Evolutionary conservation across 345 rosid genomes (phyloP).

Genomic region (Ricinus communis): DNA sequence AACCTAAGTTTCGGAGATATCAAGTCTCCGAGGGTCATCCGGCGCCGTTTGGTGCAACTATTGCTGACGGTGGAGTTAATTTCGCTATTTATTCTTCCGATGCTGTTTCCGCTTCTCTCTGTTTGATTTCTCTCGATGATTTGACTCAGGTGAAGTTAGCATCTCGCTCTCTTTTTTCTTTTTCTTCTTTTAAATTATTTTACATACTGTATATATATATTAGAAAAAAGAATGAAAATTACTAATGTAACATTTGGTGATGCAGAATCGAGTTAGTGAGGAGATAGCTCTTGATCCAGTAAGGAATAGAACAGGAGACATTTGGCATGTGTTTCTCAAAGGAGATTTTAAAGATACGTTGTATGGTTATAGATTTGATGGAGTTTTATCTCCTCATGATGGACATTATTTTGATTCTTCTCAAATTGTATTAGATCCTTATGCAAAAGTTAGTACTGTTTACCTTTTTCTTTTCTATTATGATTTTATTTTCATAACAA

Average conservation of each 20-base stretch:
- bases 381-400: conserved; percentile 61
- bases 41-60: conserved; percentile 76
- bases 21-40: conserved; percentile 57
- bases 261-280: conserved; percentile 73
- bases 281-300: conserved; percentile 66
- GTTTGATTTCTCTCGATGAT: conserved; percentile 62
- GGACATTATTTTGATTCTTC: conserved; percentile 70
- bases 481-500: too few species aligned
- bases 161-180: not conserved
- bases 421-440: conserved; percentile 76
- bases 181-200: not conserved
- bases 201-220: not conserved
- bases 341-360: conserved; percentile 72
- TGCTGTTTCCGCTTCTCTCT: conserved; percentile 72
- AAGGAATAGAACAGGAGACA: conserved; percentile 69
- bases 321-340: conserved; percentile 79
- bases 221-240: too few species aligned
- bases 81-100: conserved; percentile 72
- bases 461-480: not conserved
- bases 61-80: conserved; percentile 72
- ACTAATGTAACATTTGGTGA: not conserved
- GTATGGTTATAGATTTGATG: conserved; percentile 81
- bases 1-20: conserved; percentile 36
- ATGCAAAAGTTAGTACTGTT: conserved; percentile 62
- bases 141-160: conserved; percentile 74